Base-by-base conservation (phyloP, 495 filamentous ascomycete genomes). In the Penicillium diatomitis region DNA sequence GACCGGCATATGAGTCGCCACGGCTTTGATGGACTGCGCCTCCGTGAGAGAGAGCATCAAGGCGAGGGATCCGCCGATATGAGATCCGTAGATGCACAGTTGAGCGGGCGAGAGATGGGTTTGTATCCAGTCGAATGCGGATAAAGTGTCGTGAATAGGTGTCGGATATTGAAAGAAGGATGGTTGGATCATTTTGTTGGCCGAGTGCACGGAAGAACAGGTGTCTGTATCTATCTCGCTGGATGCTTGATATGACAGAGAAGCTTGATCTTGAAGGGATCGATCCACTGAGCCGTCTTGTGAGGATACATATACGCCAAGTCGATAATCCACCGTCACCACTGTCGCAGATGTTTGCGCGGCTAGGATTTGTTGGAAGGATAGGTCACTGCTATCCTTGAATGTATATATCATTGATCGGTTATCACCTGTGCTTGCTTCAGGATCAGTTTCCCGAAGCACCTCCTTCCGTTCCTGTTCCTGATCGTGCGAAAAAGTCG, bases 1-100 rank as follows among this genome's bases (percentile, higher is more conserved):
- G n/a, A 73, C 33, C 2, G 69, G 69, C 5, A 66, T 61, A 6
- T 61, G 5, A 0, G 66, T 64, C 4, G 66, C 63, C 37, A 71
- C 61, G 11, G 66, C 66, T 29, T 58, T 56, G 29, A 73, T 59
- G 8, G 57, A 50, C 11, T 65, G 64, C 12, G 76, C 74, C 65
- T 83, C 80, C 35, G 79, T 83, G 38, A 83, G 58, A 0, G 78
- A 73, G 8, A 83, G 68, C 75, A 78, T 81, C 2, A 73, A 62
- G 2, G 80, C 78, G 32, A 82, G 61, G 0, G 73, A 72, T 9
- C 77, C 80, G 6, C 79, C 80, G 12, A 79, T 57, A 44, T 79
- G 71, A 31, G 75, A 71, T 32, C 79, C 80, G 47, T 69, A 68
- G 12, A 82, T 63, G 32, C 68, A 69, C 1, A 82, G 48, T 5